Evolutionary conservation across 1,284 basidiomycete species (phyloP), one percentile per base, ranked within the genome.

Genomic region (Cystobasidiaceae sp.): DNA sequence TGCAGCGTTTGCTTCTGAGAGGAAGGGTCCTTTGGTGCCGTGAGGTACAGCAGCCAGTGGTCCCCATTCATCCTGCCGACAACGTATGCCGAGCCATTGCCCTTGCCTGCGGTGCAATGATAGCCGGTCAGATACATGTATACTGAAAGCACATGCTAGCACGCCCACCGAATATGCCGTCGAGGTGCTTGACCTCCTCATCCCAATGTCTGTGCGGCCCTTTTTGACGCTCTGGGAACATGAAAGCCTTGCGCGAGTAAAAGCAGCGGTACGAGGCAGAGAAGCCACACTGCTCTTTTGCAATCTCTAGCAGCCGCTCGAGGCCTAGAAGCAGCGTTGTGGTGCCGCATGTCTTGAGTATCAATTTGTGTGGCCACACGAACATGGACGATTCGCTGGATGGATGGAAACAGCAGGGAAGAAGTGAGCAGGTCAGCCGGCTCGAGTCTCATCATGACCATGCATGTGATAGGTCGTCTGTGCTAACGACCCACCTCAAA

Each of bases 341-440:
- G 1, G 96, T 99, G 17, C 96, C 96, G 77, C 96, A 99, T 9
- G 96, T 99, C 80, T 99, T 99, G 75, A 99, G 84, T 73, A 99
- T 97, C 70, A 98, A 82, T 71, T 93, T 88, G 80, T 99, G 93
- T 2, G 94, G 86, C 51, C 89, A 93, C 68, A 99, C 86, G 75
- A 99, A 96, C 72, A 99, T 83, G 51, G 93, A 97, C 0, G 93
- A 97, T 83, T 98, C 96, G 80, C 94, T 97, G 76, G 43, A 37
- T 44, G 19, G 43, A 58, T 27, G 58, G 23, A 43, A 28, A 30
- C 21, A 37, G 17, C n/a, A 30, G 28, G 19, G 25, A 9, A 5
- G 13, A 19, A n/a, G 25, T n/a, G 21, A 34, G 39, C 19, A 28
- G 25, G 25, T 4, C 13, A 27, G 37, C 37, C 32, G 23, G 25